Conservation (phyloP, 2,329 filamentous ascomycete species). For the Claviceps purpurea region DNA sequence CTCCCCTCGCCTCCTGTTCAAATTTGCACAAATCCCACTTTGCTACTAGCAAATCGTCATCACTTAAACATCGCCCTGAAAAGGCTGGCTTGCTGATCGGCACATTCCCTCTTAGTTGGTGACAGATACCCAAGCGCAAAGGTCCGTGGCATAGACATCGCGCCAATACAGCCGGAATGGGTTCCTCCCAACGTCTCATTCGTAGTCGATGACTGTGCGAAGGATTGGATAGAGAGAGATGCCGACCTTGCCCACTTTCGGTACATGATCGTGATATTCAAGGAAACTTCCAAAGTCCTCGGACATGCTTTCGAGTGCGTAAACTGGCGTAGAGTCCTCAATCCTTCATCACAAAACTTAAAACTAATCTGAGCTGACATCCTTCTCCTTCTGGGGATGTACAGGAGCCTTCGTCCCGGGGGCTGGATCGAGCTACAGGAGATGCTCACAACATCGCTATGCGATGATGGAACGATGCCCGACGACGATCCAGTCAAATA, state of each 20-base stretch:
- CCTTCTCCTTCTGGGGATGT: neutral
- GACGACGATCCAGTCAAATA: conserved; percentile 7
- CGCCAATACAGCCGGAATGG: conserved; percentile 26
- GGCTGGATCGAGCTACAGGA: conserved; percentile 33
- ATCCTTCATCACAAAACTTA: too few relatives aligned
- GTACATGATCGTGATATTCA: conserved; percentile 9
- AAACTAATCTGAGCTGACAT: neutral
- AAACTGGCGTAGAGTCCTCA: too few relatives aligned
- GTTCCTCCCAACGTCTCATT: conserved; percentile 27
- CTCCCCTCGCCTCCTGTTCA: neutral
- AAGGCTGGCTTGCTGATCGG: neutral
- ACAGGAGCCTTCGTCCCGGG: conserved; percentile 22
- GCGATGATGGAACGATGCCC: conserved; percentile 20
- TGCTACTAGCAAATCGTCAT: too few relatives aligned
- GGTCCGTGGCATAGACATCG: conserved; percentile 25
- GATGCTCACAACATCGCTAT: conserved; percentile 18
- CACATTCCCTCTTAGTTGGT: conserved; percentile 1
- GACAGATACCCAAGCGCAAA: conserved; percentile 22
- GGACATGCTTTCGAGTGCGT: conserved; percentile 11
- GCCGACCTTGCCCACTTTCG: conserved; percentile 20
- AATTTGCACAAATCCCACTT: too few relatives aligned
- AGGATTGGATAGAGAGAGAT: conserved; percentile 15
- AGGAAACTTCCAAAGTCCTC: conserved; percentile 9
- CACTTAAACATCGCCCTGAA: too few relatives aligned
- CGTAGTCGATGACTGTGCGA: conserved; percentile 21